Evolutionary conservation across 371 early-diverging fungal species (phyloP), one percentile per base, ranked within the genome.

Genomic region (Mortierella sp.): DNA sequence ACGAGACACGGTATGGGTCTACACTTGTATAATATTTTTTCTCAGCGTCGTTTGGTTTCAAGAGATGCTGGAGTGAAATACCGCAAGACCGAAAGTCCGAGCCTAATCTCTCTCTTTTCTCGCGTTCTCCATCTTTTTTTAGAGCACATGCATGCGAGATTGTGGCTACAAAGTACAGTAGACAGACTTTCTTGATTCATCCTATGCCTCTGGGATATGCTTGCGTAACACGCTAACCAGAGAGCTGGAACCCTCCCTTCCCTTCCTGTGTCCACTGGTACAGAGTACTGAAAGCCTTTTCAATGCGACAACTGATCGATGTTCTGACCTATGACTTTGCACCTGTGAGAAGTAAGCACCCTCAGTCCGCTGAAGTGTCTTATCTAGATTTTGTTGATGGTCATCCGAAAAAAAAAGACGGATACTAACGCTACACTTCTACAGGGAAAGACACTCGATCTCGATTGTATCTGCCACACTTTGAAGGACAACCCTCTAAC

Each of bases 81-180:
- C n/a, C n/a, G n/a, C n/a, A 30, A 37, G 11, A 45, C 25, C 15
- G 7, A 48, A 59, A 18, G 43, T 55, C 7, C 12, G 11, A 26
- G 12, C n/a, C 44, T 50, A 64, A 57, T 28, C 29, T 44, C 57
- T 66, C 16, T 52, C 16, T 55, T 21, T 19, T 45, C 23, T 60
- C 62, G 18, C 47, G 43, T 30, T 60, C 1, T 47, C 26, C 28
- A 29, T 43, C 30, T 50, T 26, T 55, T 28, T 52, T 52, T 58
- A 74, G 82, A 50, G 82, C 82, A 3, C 64, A 80, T 64, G 80
- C 80, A 37, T 82, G 82, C 65, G 80, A 82, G 57, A 66, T 82
- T 43, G 80, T 82, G 0, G 82, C 82, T 0, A 82, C 72, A 65
- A 82, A 80, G 82, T 82, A 72, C 16, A 37, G 51, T 19, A 18